phyloP scores from a whole-genome alignment of 2,329 filamentous ascomycete species.

The Fusarium sp. region DNA sequence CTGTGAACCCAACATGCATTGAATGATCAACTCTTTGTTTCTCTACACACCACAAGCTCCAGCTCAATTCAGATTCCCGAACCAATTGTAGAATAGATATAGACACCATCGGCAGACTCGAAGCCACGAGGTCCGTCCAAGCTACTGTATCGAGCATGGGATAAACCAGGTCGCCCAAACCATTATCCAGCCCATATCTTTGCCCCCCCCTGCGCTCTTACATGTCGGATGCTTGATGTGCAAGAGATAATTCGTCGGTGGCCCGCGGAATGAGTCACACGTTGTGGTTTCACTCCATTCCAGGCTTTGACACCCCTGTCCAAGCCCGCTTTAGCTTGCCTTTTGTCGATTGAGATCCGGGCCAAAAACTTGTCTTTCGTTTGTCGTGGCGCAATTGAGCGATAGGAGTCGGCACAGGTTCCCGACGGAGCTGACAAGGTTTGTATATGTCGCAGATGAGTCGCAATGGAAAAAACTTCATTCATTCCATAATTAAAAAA shows the following conservation, averaged over 20 bases:
- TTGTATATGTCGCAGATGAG: slow-evolving; percentile 1
- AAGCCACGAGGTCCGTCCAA: slow-evolving; percentile 30
- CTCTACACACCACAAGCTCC: not conserved
- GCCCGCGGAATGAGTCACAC: slow-evolving; percentile 45
- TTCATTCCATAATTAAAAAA: slow-evolving; percentile 10
- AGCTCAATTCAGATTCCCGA: slow-evolving; percentile 20
- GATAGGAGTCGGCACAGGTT: slow-evolving; percentile 8
- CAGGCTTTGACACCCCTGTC: slow-evolving; percentile 40
- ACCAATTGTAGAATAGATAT: slow-evolving; percentile 20
- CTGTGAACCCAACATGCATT: slow-evolving; percentile 8
- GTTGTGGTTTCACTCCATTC: slow-evolving; percentile 45
- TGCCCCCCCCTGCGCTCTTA: slow-evolving; percentile 29
- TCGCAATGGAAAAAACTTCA: not conserved
- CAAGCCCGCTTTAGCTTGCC: slow-evolving; percentile 34
- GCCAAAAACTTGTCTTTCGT: slow-evolving; percentile 31
- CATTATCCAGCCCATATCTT: slow-evolving; percentile 1
- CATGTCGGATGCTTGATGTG: slow-evolving; percentile 33
- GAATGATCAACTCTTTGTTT: slow-evolving; percentile 3
- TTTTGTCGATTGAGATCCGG: slow-evolving; percentile 26
- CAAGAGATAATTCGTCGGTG: slow-evolving; percentile 39
- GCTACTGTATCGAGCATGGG: slow-evolving; percentile 13
- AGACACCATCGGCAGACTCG: not conserved
- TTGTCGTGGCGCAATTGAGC: slow-evolving; percentile 32
- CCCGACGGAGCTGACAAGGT: not conserved
- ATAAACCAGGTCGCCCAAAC: slow-evolving; percentile 27